These are phyloP conservation scores for Xenoacremonium recifei DNA, from an alignment of 2,329 filamentous ascomycete species.

Conservation along the genomic window DNA sequence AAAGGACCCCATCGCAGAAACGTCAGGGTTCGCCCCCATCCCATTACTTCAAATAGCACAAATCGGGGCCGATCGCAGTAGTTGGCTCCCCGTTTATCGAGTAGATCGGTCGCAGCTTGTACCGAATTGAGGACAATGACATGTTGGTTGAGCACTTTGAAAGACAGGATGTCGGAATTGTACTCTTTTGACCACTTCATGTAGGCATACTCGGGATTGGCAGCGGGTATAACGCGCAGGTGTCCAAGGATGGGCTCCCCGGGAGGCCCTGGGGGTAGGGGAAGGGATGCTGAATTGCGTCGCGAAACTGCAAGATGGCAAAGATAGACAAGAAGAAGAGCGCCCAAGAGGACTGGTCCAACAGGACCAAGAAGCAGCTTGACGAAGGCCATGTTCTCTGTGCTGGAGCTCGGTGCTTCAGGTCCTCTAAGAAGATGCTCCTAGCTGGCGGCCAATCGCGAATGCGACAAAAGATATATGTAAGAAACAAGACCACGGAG, in stretches of 20 bases:
- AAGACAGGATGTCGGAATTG: constrained; percentile 42
- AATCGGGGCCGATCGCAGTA: constrained; percentile 46
- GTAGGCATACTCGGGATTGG: constrained; percentile 31
- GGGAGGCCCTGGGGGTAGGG: constrained; percentile 32
- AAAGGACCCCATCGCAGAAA: constrained; percentile 42
- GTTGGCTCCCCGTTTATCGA: constrained; percentile 44
- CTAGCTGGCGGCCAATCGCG: too few species aligned
- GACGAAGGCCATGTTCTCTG: constrained; percentile 7
- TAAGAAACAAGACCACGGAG: too few species aligned
- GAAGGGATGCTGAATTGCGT: constrained; percentile 7
- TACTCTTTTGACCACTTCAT: constrained; percentile 42
- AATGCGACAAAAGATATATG: too few species aligned
- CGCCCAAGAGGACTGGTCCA: constrained; percentile 4
- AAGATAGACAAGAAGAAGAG: constrained; percentile 8
- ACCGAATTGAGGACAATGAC: constrained; percentile 45
- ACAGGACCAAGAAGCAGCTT: constrained; percentile 1
- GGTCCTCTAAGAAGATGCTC: too few species aligned
- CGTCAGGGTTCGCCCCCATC: constrained; percentile 45
- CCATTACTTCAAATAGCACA: constrained; percentile 41
- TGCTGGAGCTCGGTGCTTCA: too few species aligned
- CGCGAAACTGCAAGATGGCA: neutral
- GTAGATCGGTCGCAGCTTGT: constrained; percentile 40
- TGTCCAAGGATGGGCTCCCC: constrained; percentile 43
- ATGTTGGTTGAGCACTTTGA: constrained; percentile 31
- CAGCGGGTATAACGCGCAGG: constrained; percentile 38